phyloP scores from a whole-genome alignment of 2,329 filamentous ascomycete species.

The Teratosphaeria nubilosa region DNA sequence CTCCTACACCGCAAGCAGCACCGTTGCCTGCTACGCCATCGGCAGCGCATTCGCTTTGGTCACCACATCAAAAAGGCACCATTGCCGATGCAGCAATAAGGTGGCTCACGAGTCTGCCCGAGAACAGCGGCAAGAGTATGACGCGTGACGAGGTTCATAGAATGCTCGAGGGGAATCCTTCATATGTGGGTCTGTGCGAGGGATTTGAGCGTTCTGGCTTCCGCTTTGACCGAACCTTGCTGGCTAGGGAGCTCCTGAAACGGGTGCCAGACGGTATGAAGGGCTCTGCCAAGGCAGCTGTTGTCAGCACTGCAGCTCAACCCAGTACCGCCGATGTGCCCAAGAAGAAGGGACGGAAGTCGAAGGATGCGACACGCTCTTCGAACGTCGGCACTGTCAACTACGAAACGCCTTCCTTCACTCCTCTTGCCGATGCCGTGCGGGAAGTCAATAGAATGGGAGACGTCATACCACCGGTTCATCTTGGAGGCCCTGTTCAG shows the following conservation, averaged over 20 bases:
- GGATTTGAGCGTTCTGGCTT: constrained; percentile 41
- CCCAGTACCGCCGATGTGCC: constrained; percentile 6
- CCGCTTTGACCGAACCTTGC: constrained; percentile 40
- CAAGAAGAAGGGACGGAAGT: constrained; percentile 10
- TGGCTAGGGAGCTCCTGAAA: constrained; percentile 42
- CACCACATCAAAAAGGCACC: constrained; percentile 39
- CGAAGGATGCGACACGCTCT: constrained; percentile 7
- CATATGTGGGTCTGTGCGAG: constrained; percentile 46
- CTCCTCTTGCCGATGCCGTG: constrained; percentile 15
- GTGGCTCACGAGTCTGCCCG: constrained; percentile 34
- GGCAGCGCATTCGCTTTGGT: constrained; percentile 36
- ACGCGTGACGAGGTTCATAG: constrained; percentile 31
- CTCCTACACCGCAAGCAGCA: background rate
- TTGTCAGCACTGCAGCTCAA: constrained; percentile 8
- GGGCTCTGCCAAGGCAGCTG: background rate
- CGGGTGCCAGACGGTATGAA: constrained; percentile 28
- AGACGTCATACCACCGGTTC: background rate
- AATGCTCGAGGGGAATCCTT: constrained; percentile 44
- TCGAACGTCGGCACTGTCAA: constrained; percentile 10
- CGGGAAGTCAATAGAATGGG: constrained; percentile 14
- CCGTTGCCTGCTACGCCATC: background rate
- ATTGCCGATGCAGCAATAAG: constrained; percentile 41
- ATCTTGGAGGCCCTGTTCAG: constrained; percentile 6
- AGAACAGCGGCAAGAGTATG: constrained; percentile 33
- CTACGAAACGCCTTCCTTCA: constrained; percentile 18